Evolutionary conservation across 1,284 basidiomycete genomes (phyloP), one percentile per base, ranked within the genome.

Genomic region (Melampsora occidentalis): DNA sequence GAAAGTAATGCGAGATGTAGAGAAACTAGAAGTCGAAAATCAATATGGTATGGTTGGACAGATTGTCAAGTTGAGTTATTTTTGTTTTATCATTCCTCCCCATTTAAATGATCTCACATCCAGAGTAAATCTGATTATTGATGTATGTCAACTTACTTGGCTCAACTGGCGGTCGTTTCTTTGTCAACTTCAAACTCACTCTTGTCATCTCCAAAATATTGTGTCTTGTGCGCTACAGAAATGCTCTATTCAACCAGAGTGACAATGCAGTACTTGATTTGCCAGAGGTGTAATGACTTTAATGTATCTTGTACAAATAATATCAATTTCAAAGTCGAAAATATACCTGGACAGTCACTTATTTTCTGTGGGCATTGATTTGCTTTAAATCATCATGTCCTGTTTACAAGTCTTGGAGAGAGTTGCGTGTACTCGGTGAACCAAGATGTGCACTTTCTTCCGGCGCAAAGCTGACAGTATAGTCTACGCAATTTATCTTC

Each of bases 1-100:
- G 48, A 67, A 76, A 42, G 65, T 76, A 28, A 49, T 76, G 66
- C 59, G 67, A 63, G 73, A 76, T 18, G 57, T 69, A 5, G 67
- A 76, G 14, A 76, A 76, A 42, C 48, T 76, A 25, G 73, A 76
- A 53, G 66, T 63, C 48, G 73, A 76, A 31, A 62, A 69, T 39
- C 59, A 62, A 20, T 69, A 65, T 61, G 73, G 73, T 9, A 46
- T 76, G 49, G 59, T 76, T 64, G 65, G 73, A 33, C 73, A 76
- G 46, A 46, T 39, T 53, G 61, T 76, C 67, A 76, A 76, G 73
- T 76, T 76, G 67, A 76, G 67, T 63, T 25, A 4, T 64, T 64
- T 64, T 12, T 16, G 3, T 33, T 35, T 35, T 0, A 5, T 64
- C 62, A 16, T 64, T 7, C 6, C 5, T 10, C 6, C n/a, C 9